Base-by-base conservation (phyloP, 2,329 filamentous ascomycete genomes). In the Fusarium subglutinans region DNA sequence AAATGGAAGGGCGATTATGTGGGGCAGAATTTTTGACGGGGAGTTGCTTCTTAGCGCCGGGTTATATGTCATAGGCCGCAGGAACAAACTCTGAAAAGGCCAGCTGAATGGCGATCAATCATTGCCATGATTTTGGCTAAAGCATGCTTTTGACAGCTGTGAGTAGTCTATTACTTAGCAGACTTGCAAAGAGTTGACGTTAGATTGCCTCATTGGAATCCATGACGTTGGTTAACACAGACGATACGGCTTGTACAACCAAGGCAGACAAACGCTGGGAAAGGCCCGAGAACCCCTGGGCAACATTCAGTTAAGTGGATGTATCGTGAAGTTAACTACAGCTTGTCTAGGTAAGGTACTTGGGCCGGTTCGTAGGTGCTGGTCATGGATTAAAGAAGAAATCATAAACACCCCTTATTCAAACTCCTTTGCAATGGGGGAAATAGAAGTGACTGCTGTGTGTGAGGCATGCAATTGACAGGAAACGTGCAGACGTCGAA, bases 21-120 rank as follows among this genome's bases (percentile, higher is more conserved):
- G 72, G 72, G 72, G 64, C 72, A 26, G 35, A 9, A 26, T 28
- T 64, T 48, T 53, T 10, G 48, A 69, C 67, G 63, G 63, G 62
- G 58, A 74, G 54, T 74, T 69, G 72, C 71, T 65, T 64, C 20
- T 55, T 74, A 74, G 72, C 67, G 72, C 64, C 67, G 40, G 26
- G 58, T 69, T 38, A n/a, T 35, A 60, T 66, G 58, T 48, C 68
- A 63, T 48, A 33, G 41, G 61, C 48, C 58, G 57, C 57, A 72
- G 67, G 67, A 70, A 66, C 67, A 66, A 54, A 64, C 62, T 59
- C 20, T 54, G 30, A 50, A 37, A 45, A 47, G 37, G 50, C 55
- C 38, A 51, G 51, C 20, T 58, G 28, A 57, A 45, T 38, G 43
- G 51, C 47, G 59, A 70, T 66, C 67, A 48, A 26, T 43, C 24